Conservation (phyloP, 2,329 filamentous ascomycete genomes). For the Ophiostoma tasmaniense region DNA sequence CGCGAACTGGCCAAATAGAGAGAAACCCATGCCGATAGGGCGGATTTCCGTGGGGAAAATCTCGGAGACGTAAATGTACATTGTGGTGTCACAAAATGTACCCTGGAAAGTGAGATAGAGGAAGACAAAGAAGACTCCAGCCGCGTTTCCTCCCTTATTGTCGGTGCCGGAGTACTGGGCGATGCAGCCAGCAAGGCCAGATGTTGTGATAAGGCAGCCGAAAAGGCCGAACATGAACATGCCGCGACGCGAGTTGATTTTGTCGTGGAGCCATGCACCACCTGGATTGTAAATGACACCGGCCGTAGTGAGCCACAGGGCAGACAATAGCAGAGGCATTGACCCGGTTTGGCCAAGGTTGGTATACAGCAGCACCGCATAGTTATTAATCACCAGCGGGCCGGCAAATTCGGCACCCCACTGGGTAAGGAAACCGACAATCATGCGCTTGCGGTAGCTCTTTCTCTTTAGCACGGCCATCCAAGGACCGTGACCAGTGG, state of each 20-base stretch:
- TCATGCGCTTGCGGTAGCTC: conserved; percentile 42
- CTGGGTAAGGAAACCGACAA: conserved; percentile 43
- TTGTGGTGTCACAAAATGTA: conserved; percentile 28
- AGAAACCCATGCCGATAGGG: not conserved
- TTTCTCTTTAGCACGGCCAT: conserved; percentile 37
- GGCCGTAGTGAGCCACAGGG: conserved; percentile 36
- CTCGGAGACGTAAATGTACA: conserved; percentile 33
- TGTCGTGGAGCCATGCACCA: conserved; percentile 40
- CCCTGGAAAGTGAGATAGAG: conserved; percentile 43
- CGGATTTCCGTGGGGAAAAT: conserved; percentile 40
- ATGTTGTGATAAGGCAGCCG: conserved; percentile 33
- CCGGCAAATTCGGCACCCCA: conserved; percentile 47
- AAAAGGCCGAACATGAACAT: conserved; percentile 34
- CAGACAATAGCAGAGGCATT: conserved; percentile 34
- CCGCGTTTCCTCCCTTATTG: conserved; percentile 32
- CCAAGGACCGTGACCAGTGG: conserved; percentile 34
- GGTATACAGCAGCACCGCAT: conserved; percentile 29
- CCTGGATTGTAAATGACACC: conserved; percentile 41
- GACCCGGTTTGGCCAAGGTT: conserved; percentile 29
- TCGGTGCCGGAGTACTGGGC: conserved; percentile 30
- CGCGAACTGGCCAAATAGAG: conserved; percentile 32
- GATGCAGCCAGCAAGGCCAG: conserved; percentile 30
- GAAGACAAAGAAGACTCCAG: conserved; percentile 36
- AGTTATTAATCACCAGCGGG: conserved; percentile 41
- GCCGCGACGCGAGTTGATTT: conserved; percentile 40